Evolutionary conservation across 305 asterid genomes (phyloP).

Genomic region (Fraxinus platypoda): DNA sequence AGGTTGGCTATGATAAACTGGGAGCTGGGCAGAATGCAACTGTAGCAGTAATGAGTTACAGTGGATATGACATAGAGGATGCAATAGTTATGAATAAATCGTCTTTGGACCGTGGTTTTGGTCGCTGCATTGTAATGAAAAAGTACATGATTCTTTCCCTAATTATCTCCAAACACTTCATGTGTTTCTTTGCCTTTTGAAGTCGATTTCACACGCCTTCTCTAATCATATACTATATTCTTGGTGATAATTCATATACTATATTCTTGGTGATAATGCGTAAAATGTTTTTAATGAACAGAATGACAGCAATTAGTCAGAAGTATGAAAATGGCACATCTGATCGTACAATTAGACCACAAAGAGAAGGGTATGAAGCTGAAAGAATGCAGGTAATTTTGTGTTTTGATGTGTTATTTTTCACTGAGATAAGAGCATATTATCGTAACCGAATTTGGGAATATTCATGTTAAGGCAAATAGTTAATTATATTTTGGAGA

Average conservation of each 20-base stretch:
- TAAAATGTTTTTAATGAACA: constrained; percentile 32
- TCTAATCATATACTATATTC: neutral
- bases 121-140: constrained; percentile 92
- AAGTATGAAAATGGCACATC: constrained; percentile 56
- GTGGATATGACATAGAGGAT: constrained; percentile 99
- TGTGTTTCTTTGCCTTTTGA: neutral
- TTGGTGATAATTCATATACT: constrained; percentile 11
- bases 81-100: constrained; percentile 98
- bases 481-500: neutral
- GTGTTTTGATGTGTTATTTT: constrained; percentile 17
- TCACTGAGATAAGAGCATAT: neutral
- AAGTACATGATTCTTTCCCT: constrained; percentile 41
- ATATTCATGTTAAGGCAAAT: constrained; percentile 10
- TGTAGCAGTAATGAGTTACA: constrained; percentile 98
- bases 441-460: constrained; percentile 1
- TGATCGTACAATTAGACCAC: constrained; percentile 68
- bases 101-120: constrained; percentile 98
- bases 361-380: constrained; percentile 53
- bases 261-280: constrained; percentile 14
- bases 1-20: constrained; percentile 84
- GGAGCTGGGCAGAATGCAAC: constrained; percentile 99
- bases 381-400: constrained; percentile 63
- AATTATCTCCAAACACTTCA: neutral
- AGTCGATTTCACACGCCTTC: constrained; percentile 5
- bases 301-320: constrained; percentile 57